Evolutionary conservation across 2,329 filamentous ascomycete genomes (phyloP), one percentile per base, ranked within the genome.

Genomic region (Ascosphaera aggregata): DNA sequence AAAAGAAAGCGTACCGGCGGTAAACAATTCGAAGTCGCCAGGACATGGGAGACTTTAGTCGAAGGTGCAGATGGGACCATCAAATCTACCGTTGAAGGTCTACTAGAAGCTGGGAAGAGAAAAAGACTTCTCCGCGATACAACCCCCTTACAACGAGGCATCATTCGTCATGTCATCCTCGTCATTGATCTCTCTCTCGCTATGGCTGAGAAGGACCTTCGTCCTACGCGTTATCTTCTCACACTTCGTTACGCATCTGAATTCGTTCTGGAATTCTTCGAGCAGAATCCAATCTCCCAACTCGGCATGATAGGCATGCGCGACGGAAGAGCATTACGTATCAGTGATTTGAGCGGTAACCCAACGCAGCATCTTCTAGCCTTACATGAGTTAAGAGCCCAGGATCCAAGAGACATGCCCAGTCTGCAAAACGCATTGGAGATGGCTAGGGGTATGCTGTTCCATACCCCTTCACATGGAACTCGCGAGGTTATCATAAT

Each of bases 261-360:
- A 41, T 98, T 95, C 56, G 78, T 95, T 37, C 70, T 76, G 42
- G 86, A 94, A 55, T 98, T 82, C 60, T 98, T 95, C 53, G 89
- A 95, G 58, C 89, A 98, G 58, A 98, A 98, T 51, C 89, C 89
- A 9, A 95, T 98, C 47, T 92, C 84, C 8, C 89, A 98, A 59
- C 70, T 98, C 41, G 85, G 80, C 18, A 77, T 98, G 20, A 65
- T 98, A 31, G 86, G 80, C 38, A 93, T 95, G 80, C 73, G 80
- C 44, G 89, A 95, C 54, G 89, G 89, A 13, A 65, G 95, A 13
- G 85, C 85, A 2, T 65, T 91, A 18, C 67, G 80, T 31, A 71
- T 98, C 45, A 89, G 79, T 52, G 81, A 93, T 51, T 76, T 95
- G 64, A 78, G 79, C 40, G 89, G 89, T 8, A 94, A 94, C 52